phyloP scores from a whole-genome alignment of 768 basidiomycete species.

The Suillus variegatus region DNA sequence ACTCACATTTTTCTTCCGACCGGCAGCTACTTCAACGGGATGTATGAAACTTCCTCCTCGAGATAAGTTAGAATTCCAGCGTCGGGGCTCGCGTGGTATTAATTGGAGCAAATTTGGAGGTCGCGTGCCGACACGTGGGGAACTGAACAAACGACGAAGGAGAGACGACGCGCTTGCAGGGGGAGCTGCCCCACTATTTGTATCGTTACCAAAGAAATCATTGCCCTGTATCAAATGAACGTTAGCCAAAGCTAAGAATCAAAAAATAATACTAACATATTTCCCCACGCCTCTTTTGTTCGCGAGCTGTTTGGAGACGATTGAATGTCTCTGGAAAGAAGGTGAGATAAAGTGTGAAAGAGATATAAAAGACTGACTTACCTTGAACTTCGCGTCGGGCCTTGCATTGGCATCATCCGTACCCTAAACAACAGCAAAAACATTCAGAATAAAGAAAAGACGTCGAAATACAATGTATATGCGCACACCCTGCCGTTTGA shows the following conservation, averaged over 20 bases:
- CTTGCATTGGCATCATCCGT: too few species aligned
- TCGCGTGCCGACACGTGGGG: neutral
- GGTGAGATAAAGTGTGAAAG: too few species aligned
- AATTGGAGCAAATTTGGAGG: neutral
- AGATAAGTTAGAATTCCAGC: neutral
- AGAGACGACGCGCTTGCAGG: neutral
- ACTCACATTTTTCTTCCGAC: neutral
- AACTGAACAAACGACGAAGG: neutral
- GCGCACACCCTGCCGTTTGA: neutral
- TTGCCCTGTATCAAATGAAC: neutral
- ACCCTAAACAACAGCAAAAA: too few species aligned
- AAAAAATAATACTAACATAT: slow-evolving; percentile 1
- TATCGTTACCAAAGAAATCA: neutral
- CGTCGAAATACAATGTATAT: too few species aligned
- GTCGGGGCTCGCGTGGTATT: neutral
- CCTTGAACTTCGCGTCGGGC: too few species aligned
- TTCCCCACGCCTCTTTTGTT: slow-evolving; percentile 18
- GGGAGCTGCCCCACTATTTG: neutral
- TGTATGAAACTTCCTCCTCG: neutral
- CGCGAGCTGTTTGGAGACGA: neutral
- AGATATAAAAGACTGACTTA: too few species aligned
- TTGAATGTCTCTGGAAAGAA: too few species aligned
- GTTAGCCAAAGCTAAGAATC: neutral
- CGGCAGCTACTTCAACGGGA: neutral
- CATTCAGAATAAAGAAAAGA: too few species aligned